Evolutionary conservation across 2,329 filamentous ascomycete species (phyloP), one percentile per base, ranked within the genome.

Genomic region (Shiraia sp.): DNA sequence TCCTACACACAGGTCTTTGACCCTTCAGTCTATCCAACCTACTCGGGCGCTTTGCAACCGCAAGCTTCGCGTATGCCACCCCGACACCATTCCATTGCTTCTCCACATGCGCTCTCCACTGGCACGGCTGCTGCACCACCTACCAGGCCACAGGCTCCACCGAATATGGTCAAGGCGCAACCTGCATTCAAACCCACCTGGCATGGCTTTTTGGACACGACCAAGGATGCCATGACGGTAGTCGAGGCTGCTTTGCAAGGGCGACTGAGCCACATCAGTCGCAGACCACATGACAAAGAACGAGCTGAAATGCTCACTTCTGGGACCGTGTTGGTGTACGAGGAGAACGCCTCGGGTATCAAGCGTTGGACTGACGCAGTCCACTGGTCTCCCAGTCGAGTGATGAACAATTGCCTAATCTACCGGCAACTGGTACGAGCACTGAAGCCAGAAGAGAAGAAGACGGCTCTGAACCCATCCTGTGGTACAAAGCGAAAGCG

Each of bases 281-380:
- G 91, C 35, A 80, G 91, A 38, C 91, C 91, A 1, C 89, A 95
- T 66, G 91, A 96, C 59, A 80, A 89, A 36, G 91, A 96, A 70
- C 80, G 90, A 36, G 76, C 78, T 16, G 78, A 82, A 14, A 80
- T 95, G 36, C 93, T 96, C 63, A 81, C 81, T 53, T 95, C 89
- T 55, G 91, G 91, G 25, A 86, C 87, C 53, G 81, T 96, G 32
- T 93, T 96, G 70, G 88, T 96, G 53, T 96, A 96, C 68, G 90
- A 95, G 61, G 90, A 96, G 66, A 86, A 89, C 47, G 85, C 88
- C 0, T 95, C 90, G 0, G 90, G 90, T 4, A 95, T 96, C 72
- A 95, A 95, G 73, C 80, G 91, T 41, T 96, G 91, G 91, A 96
- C 90, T 0, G 91, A 96, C 56, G 90, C 91, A 10, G 82, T 92